phyloP scores from a whole-genome alignment of 2,329 filamentous ascomycete genomes.

The Sporothrix dimorphospora region DNA sequence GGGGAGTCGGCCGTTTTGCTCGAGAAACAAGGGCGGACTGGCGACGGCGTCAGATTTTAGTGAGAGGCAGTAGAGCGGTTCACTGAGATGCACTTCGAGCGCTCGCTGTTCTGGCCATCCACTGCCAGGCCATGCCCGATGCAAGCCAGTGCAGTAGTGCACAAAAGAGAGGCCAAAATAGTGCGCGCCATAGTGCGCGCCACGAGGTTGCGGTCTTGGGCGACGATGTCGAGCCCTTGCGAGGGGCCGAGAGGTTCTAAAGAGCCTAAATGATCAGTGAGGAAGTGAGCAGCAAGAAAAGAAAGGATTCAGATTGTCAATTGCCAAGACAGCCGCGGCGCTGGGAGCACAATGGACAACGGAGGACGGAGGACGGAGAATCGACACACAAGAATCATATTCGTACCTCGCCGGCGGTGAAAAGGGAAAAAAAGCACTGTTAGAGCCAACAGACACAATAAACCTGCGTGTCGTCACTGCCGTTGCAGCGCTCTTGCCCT shows the following conservation, averaged over 20 bases:
- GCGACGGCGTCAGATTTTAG: not conserved
- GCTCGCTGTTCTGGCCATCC: not conserved
- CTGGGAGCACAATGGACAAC: not conserved
- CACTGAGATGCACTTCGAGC: not conserved
- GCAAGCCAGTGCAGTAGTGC: slow-evolving; percentile 2
- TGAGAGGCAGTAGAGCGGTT: not conserved
- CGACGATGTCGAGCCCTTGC: not conserved
- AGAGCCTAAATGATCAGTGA: not conserved
- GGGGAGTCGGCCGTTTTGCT: slow-evolving; percentile 8
- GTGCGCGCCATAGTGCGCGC: not conserved
- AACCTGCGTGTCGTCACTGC: not conserved
- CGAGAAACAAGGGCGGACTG: not conserved
- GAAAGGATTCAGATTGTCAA: not conserved
- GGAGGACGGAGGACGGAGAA: not conserved
- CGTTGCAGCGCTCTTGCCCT: not conserved
- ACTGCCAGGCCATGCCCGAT: not conserved
- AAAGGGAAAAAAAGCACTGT: not conserved
- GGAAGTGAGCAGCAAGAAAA: not conserved
- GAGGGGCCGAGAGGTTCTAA: not conserved
- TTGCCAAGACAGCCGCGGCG: not conserved
- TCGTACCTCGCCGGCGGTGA: not conserved
- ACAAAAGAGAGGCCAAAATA: not conserved
- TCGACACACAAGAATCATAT: not conserved
- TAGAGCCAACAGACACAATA: not conserved
- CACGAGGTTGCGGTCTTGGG: too few species aligned